Conservation (phyloP, 192 early-diverging fungal genomes). For the Coemansia sp. region DNA sequence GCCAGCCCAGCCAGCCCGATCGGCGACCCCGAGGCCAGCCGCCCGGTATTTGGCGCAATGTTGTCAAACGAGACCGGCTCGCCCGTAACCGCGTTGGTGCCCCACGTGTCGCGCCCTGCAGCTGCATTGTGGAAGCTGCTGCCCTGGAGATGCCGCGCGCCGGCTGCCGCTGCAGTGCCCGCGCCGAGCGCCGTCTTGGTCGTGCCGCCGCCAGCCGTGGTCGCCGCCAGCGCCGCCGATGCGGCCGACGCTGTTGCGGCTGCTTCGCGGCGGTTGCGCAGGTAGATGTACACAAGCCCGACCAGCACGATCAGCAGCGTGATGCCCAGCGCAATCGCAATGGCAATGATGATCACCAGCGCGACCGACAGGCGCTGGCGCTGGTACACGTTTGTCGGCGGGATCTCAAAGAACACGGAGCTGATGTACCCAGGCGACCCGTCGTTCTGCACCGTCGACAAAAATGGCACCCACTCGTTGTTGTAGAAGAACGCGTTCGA, state of each 20-base stretch:
- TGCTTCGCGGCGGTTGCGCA: conserved; percentile 54
- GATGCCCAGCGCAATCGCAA: conserved; percentile 64
- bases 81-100: conserved; percentile 26
- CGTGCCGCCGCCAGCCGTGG: conserved; percentile 29
- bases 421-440: conserved; percentile 38
- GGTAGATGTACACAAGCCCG: conserved; percentile 58
- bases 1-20: conserved; percentile 36
- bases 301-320: conserved; percentile 62
- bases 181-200: conserved; percentile 24
- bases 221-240: conserved; percentile 46
- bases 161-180: conserved; percentile 12
- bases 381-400: conserved; percentile 48
- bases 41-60: conserved; percentile 40
- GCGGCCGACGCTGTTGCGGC: conserved; percentile 50
- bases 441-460: conserved; percentile 44
- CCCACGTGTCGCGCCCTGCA: conserved; percentile 31
- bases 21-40: conserved; percentile 34
- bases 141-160: conserved; percentile 13
- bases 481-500: conserved; percentile 48
- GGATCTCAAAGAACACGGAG: conserved; percentile 47
- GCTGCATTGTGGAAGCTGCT: conserved; percentile 8
- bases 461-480: conserved; percentile 45
- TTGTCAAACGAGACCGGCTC: conserved; percentile 50
- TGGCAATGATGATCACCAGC: conserved; percentile 66
- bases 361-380: conserved; percentile 52